Evolutionary conservation across 345 rosid species (phyloP).

Genomic region (Syzygium oleosum): DNA sequence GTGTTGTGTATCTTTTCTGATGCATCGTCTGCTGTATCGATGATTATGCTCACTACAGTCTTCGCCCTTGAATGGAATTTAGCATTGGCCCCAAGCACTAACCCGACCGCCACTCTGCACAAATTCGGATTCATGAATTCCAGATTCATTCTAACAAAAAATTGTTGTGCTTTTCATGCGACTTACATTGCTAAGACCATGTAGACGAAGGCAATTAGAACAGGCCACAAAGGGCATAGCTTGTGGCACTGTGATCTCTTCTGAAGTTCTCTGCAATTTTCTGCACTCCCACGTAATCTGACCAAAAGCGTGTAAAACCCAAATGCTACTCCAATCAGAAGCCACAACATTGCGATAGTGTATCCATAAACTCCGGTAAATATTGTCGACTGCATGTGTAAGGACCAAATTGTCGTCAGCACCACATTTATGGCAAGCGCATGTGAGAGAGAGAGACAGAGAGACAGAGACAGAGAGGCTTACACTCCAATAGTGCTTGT

Average conservation of each 20-base stretch:
- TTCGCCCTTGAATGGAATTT: slow-evolving; percentile 40
- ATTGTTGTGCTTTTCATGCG: neutral
- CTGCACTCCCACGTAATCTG: slow-evolving; percentile 13
- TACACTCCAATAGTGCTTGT: slow-evolving; percentile 74
- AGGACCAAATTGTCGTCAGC: neutral
- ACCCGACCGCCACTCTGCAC: slow-evolving; percentile 44
- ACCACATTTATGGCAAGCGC: neutral
- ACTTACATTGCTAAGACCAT: slow-evolving; percentile 52
- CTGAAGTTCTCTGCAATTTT: slow-evolving; percentile 17
- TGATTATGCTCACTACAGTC: slow-evolving; percentile 37
- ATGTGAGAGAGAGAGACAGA: neutral
- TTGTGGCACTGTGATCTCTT: slow-evolving; percentile 11
- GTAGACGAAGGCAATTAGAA: slow-evolving; percentile 28
- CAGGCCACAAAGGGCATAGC: slow-evolving; percentile 28
- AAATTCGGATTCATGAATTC: neutral
- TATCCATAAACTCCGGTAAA: slow-evolving; percentile 59
- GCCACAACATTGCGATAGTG: slow-evolving; percentile 39
- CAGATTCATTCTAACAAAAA: neutral
- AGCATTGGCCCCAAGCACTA: slow-evolving; percentile 50
- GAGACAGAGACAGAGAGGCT: neutral
- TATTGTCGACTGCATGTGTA: slow-evolving; percentile 38
- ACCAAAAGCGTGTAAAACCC: slow-evolving; percentile 17
- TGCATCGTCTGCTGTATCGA: slow-evolving; percentile 48
- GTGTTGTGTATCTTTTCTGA: slow-evolving; percentile 39
- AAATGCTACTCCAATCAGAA: slow-evolving; percentile 31